A percentile compares a stretch with the other conserved stretches of the same genome.
These are phyloP conservation scores for Olyra latifolia DNA, from an alignment of 176 grass and related monocot genomes.

Conservation along the genomic window DNA sequence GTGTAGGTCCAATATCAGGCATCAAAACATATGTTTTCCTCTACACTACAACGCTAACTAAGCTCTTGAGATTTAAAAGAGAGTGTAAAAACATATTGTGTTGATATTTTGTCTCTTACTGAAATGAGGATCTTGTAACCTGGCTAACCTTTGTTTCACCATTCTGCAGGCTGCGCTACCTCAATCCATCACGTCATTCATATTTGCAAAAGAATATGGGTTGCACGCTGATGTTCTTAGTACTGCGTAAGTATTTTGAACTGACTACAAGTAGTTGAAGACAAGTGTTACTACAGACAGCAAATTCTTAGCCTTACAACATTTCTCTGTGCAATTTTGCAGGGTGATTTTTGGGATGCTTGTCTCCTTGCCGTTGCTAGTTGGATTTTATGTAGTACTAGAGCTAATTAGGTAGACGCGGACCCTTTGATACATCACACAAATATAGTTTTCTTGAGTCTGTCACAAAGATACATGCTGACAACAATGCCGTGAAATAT, in stretches of 20 bases:
- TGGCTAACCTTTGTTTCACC: constrained; percentile 34
- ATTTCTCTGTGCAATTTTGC: constrained; percentile 47
- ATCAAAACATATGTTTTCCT: constrained; percentile 14
- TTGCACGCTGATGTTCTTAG: constrained; percentile 89
- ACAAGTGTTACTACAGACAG: not conserved
- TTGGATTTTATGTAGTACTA: constrained; percentile 72
- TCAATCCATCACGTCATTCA: constrained; percentile 92
- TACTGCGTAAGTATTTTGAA: constrained; percentile 75
- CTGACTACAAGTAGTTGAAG: constrained; percentile 30
- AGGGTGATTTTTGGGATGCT: constrained; percentile 96
- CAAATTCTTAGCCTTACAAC: constrained; percentile 32
- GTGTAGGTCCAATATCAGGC: not conserved
- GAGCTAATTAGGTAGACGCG: constrained; percentile 58
- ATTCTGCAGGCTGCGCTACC: constrained; percentile 79
- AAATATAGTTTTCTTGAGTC: constrained; percentile 24
- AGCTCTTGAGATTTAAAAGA: not conserved
- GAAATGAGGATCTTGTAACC: constrained; percentile 8
- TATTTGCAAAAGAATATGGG: constrained; percentile 91
- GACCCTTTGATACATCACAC: constrained; percentile 17
- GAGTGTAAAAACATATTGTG: not conserved
- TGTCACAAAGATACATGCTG: constrained; percentile 34
- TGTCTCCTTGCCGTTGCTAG: constrained; percentile 71
- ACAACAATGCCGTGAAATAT: constrained; percentile 32
- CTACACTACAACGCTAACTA: not conserved
- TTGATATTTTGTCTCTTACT: not conserved